Evolutionary conservation across 768 basidiomycete genomes (phyloP).

Genomic region (Peribolospora baueri): DNA sequence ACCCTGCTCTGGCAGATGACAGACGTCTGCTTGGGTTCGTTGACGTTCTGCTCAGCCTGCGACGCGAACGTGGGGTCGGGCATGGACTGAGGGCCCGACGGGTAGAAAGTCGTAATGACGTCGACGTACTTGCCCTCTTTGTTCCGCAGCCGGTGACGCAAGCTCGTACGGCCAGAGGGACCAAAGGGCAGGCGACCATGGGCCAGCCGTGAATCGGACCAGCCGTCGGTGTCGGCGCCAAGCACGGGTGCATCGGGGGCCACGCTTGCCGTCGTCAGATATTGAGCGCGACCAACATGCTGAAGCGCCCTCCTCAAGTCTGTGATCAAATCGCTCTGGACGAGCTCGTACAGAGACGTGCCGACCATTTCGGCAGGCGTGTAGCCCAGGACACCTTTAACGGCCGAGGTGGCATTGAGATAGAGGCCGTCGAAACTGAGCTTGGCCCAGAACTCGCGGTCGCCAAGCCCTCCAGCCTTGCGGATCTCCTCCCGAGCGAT

Average conservation of each 20-base stretch:
- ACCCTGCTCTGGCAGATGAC: neutral
- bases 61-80: neutral
- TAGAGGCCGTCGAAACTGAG: slow-evolving; percentile 22
- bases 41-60: neutral
- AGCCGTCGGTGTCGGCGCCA: too few relatives aligned
- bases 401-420: slow-evolving; percentile 19
- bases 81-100: neutral
- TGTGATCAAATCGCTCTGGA: neutral
- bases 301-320: neutral
- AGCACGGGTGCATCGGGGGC: too few relatives aligned
- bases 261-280: neutral
- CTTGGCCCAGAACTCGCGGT: slow-evolving; percentile 24
- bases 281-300: neutral
- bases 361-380: slow-evolving; percentile 8
- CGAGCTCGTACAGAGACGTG: neutral
- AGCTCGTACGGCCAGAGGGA: slow-evolving; percentile 6
- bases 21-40: too few relatives aligned
- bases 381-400: slow-evolving; percentile 20
- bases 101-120: slow-evolving; percentile 19
- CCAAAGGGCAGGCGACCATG: too few relatives aligned
- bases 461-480: slow-evolving; percentile 28
- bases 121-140: slow-evolving; percentile 15
- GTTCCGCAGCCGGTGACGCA: slow-evolving; percentile 18
- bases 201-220: too few relatives aligned
- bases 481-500: slow-evolving; percentile 38